Evolutionary conservation across 768 basidiomycete genomes (phyloP), one percentile per base, ranked within the genome.

Genomic region (Hygrophoropsis aurantiaca): DNA sequence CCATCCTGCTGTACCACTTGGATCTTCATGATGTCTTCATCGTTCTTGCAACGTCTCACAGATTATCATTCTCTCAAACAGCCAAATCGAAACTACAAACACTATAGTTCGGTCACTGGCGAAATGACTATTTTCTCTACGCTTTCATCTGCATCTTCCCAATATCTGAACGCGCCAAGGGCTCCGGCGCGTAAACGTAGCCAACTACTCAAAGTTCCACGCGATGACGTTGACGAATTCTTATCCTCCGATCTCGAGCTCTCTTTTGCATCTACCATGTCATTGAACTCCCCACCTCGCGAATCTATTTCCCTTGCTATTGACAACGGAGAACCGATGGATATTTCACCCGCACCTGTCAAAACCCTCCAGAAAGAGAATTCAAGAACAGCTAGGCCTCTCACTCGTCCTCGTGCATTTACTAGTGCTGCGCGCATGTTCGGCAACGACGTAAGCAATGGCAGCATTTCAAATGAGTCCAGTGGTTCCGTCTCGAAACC

Each of bases 181-280:
- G 58, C 74, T 13, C 75, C 73, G 47, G 65, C 74, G 32, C 74
- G 77, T 56, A 81, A 79, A 64, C 74, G 69, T 46, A 75, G 65
- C 47, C 75, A 78, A 53, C 66, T 68, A 45, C 62, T 69, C 58
- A 61, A 66, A 55, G 69, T 60, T 37, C 56, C 62, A 51, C 67
- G 66, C 55, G 75, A 80, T 57, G 80, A 84, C 49, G 63, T 80
- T 44, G 82, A 88, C 51, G 81, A 84, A 35, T 84, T 81, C 58
- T 72, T 82, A 42, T 80, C 82, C 26, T 85, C 84, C n/a, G 87
- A 88, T 58, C 77, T 90, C 40, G 90, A 92, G 61, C 69, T 82
- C 32, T 90, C 89, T 23, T 92, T 92, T 59, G 87, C 87, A 6
- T 90, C 88, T 24, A 87, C 78, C 50, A 84, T 91, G 64, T 92